Evolutionary conservation across 208 protist genomes (phyloP).

Genomic region (Vickermania spadyakhi): DNA sequence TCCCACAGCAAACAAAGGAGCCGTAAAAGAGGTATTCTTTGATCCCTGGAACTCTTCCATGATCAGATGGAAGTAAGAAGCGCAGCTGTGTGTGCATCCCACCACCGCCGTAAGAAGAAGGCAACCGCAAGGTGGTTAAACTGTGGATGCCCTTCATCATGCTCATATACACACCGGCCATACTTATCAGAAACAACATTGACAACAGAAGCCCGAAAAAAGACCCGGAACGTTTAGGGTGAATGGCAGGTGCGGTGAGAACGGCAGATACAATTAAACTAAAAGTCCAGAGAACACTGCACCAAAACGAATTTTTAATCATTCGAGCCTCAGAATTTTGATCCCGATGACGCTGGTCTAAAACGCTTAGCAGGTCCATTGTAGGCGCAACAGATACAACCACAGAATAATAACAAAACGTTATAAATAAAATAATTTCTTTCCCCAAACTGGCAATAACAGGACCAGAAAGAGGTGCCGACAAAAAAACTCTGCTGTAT

Average conservation of each 20-base stretch:
- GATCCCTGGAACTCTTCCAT: neutral
- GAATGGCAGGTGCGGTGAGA: slow-evolving; percentile 5
- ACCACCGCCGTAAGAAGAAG: neutral
- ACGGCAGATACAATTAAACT: slow-evolving; percentile 3
- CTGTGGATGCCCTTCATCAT: neutral
- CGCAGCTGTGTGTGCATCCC: neutral
- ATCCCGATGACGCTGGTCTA: slow-evolving; percentile 26
- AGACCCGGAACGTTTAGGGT: neutral
- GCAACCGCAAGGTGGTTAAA: neutral
- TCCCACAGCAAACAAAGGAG: neutral
- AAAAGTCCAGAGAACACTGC: neutral
- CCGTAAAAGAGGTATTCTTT: neutral
- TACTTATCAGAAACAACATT: neutral
- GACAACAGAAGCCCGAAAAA: neutral
- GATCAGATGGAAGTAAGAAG: neutral
- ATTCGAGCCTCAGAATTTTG: slow-evolving; percentile 23
- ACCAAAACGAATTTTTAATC: slow-evolving; percentile 8
- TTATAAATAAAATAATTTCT: too few species aligned
- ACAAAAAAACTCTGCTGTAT: too few species aligned
- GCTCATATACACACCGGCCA: neutral
- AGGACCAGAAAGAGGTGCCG: too few species aligned
- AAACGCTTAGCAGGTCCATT: slow-evolving; percentile 37
- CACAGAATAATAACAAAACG: too few species aligned
- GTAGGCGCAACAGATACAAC: too few species aligned
- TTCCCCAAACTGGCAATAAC: too few species aligned